Evolutionary conservation across 768 basidiomycete species (phyloP).

Genomic region (Pholiota conissans): DNA sequence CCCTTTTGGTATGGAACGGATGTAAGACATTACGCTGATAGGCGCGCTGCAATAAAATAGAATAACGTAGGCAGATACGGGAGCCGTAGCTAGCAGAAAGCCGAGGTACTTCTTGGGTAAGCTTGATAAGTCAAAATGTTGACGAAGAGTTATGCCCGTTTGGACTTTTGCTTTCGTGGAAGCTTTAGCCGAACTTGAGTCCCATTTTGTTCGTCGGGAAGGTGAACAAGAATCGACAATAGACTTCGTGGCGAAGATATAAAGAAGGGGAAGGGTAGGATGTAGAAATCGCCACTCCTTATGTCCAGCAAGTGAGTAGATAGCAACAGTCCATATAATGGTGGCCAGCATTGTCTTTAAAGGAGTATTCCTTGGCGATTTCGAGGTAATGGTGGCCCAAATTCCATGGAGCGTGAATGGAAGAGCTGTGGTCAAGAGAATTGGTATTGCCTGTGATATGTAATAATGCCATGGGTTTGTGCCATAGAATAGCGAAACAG

Average conservation of each 20-base stretch:
- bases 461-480: constrained; percentile 88
- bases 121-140: constrained; percentile 24
- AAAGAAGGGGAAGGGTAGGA: constrained; percentile 82
- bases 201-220: neutral
- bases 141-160: constrained; percentile 6
- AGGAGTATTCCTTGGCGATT: constrained; percentile 24
- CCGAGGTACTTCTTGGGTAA: constrained; percentile 35
- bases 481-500: constrained; percentile 93
- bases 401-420: constrained; percentile 73
- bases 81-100: constrained; percentile 55
- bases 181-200: neutral
- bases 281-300: constrained; percentile 99
- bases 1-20: constrained; percentile 52
- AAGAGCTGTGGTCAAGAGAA: constrained; percentile 70
- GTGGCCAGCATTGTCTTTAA: constrained; percentile 46
- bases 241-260: constrained; percentile 76
- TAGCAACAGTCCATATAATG: constrained; percentile 58
- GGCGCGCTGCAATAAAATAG: constrained; percentile 80
- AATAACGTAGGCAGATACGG: constrained; percentile 67
- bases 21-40: constrained; percentile 68
- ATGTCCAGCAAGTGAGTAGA: constrained; percentile 85
- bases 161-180: neutral
- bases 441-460: constrained; percentile 79
- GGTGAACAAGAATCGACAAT: constrained; percentile 47
- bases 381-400: constrained; percentile 33